Evolutionary conservation across 2,329 filamentous ascomycete genomes (phyloP).

Genomic region (Ceratocystis harringtonii): DNA sequence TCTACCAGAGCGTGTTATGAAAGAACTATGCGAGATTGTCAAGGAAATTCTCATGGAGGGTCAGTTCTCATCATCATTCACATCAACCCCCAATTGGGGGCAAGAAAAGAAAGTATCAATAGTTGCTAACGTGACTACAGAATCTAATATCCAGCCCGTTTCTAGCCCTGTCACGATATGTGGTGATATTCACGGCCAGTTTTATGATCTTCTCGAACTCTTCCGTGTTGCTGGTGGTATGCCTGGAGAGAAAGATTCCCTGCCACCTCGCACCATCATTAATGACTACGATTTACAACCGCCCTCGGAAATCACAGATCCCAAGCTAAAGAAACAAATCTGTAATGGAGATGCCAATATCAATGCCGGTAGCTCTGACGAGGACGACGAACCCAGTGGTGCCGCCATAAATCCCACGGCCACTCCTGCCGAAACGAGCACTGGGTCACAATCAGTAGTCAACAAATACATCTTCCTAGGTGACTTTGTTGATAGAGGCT

Average conservation of each 20-base stretch:
- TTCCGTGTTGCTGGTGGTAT: constrained; percentile 95
- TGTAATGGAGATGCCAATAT: constrained; percentile 36
- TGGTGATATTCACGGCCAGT: constrained; percentile 96
- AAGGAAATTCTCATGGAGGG: constrained; percentile 99
- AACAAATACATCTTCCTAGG: constrained; percentile 51
- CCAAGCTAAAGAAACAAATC: constrained; percentile 75
- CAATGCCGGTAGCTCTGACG: constrained; percentile 33
- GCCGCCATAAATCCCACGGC: constrained; percentile 21
- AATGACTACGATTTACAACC: constrained; percentile 87
- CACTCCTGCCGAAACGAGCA: constrained; percentile 25
- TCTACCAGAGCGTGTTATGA: constrained; percentile 91
- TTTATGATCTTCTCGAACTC: constrained; percentile 92
- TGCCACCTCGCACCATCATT: constrained; percentile 57
- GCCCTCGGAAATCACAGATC: constrained; percentile 73
- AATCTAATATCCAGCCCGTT: constrained; percentile 98
- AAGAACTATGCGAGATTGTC: constrained; percentile 94
- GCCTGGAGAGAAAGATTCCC: constrained; percentile 56
- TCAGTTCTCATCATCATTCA: constrained; percentile 26
- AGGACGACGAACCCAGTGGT: constrained; percentile 18
- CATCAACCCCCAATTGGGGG: background rate
- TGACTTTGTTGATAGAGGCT: constrained; percentile 92
- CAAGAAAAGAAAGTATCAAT: background rate
- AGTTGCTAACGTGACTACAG: constrained; percentile 30
- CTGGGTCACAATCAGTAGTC: constrained; percentile 34
- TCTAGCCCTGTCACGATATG: constrained; percentile 92